Evolutionary conservation across 2,329 filamentous ascomycete genomes (phyloP).

Genomic region (Xylaria multiplex): DNA sequence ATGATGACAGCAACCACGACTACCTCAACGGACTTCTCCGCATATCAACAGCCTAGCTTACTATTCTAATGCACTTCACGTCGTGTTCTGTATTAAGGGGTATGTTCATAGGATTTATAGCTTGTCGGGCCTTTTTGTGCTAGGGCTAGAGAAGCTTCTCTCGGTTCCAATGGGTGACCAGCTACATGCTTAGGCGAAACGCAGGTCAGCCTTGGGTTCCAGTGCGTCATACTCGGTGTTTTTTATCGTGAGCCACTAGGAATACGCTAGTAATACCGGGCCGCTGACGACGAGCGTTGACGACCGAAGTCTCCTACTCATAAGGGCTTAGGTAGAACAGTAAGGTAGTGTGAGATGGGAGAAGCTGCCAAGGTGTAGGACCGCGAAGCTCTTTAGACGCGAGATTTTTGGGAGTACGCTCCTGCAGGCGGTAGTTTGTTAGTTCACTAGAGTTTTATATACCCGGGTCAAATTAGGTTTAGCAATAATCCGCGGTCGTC

Average conservation of each 20-base stretch:
- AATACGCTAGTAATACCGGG: background rate
- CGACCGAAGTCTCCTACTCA: background rate
- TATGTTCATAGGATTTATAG: background rate
- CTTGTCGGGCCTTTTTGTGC: background rate
- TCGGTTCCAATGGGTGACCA: background rate
- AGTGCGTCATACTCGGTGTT: background rate
- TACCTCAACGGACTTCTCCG: slow-evolving; percentile 3
- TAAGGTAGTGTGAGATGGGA: no score
- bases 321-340: background rate
- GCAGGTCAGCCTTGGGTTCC: background rate
- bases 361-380: background rate
- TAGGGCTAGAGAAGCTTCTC: background rate
- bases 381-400: background rate
- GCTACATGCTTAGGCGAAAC: background rate
- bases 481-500: no score
- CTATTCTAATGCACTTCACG: background rate
- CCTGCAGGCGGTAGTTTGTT: no score
- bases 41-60: slow-evolving; percentile 3
- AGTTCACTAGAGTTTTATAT: no score
- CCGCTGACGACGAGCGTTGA: background rate
- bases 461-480: no score
- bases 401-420: no score
- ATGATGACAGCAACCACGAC: background rate
- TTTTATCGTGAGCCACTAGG: background rate
- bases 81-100: slow-evolving; percentile 6